A percentile compares a stretch with the other conserved stretches of the same genome.
phyloP scores from a whole-genome alignment of 1,139 yeast genomes.

The Candida labiduridarum region DNA sequence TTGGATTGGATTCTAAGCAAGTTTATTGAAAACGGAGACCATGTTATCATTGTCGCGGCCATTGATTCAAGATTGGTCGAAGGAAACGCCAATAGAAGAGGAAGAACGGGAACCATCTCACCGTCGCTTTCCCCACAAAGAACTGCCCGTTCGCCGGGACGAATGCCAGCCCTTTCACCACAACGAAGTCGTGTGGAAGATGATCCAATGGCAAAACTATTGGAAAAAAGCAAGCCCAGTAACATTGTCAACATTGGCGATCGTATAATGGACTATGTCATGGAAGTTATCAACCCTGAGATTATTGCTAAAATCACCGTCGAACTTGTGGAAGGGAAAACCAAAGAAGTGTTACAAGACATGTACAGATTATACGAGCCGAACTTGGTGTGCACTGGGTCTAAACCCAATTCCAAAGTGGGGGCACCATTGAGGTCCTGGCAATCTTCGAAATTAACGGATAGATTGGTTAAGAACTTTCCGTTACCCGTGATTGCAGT shows the following conservation, averaged over 20 bases:
- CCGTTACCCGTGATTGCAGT: slow-evolving; percentile 72
- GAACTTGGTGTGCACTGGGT: slow-evolving; percentile 60
- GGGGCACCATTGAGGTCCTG: slow-evolving; percentile 62
- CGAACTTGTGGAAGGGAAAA: slow-evolving; percentile 63
- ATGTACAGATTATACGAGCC: slow-evolving; percentile 68
- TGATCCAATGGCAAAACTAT: slow-evolving; percentile 30
- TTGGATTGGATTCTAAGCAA: slow-evolving; percentile 64
- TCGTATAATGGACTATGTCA: slow-evolving; percentile 49
- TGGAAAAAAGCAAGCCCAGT: slow-evolving; percentile 38
- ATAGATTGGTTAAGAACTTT: slow-evolving; percentile 61
- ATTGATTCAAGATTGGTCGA: slow-evolving; percentile 20
- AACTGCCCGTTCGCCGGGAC: not conserved
- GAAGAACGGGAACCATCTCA: slow-evolving; percentile 13
- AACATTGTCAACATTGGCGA: slow-evolving; percentile 36
- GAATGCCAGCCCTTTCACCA: not conserved
- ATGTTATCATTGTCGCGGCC: slow-evolving; percentile 57
- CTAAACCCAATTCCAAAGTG: slow-evolving; percentile 50
- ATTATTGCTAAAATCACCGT: slow-evolving; percentile 58
- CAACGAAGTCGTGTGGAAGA: not conserved
- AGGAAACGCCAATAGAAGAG: slow-evolving; percentile 5
- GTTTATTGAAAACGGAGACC: slow-evolving; percentile 63
- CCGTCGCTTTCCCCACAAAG: slow-evolving; percentile 16
- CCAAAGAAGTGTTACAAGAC: slow-evolving; percentile 59
- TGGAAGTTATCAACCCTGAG: slow-evolving; percentile 49
- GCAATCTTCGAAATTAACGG: slow-evolving; percentile 63